A percentile compares a stretch with the other conserved stretches of the same genome.
Evolutionary conservation across 2,329 filamentous ascomycete species (phyloP).

Genomic region (Didymella segeticola): DNA sequence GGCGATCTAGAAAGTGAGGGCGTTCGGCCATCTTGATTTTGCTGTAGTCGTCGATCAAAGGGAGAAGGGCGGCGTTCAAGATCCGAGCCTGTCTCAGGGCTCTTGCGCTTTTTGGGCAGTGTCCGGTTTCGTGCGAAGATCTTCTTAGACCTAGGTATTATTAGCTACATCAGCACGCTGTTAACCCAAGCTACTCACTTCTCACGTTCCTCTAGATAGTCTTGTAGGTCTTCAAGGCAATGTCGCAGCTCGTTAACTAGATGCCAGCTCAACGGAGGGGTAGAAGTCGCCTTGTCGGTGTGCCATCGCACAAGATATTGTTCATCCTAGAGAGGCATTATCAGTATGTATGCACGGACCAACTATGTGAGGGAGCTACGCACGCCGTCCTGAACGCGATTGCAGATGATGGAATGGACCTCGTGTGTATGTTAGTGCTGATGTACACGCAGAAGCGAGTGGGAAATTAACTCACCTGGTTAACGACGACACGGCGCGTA

Average conservation of each 20-base stretch:
- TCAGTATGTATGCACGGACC: conserved; percentile 32
- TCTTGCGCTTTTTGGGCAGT: conserved; percentile 36
- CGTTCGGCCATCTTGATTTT: conserved; percentile 16
- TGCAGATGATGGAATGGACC: conserved; percentile 34
- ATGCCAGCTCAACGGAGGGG: conserved; percentile 54
- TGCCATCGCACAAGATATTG: conserved; percentile 54
- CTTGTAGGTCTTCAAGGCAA: conserved; percentile 52
- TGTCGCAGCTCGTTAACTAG: conserved; percentile 46
- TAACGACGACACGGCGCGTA: conserved; percentile 29
- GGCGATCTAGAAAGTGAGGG: conserved; percentile 33
- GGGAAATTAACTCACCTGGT: conserved; percentile 29
- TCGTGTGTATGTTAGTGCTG: conserved; percentile 17
- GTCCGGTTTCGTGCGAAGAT: background rate
- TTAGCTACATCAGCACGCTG: conserved; percentile 6
- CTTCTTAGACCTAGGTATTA: conserved; percentile 16
- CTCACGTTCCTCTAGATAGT: conserved; percentile 47
- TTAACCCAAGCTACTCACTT: conserved; percentile 21
- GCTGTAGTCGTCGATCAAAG: conserved; percentile 21
- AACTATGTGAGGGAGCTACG: conserved; percentile 9
- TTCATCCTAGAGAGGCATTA: conserved; percentile 42
- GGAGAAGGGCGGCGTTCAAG: conserved; percentile 32
- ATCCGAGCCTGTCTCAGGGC: conserved; percentile 22
- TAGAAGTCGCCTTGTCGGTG: conserved; percentile 8
- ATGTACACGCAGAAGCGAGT: background rate
- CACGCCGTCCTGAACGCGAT: conserved; percentile 36